Evolutionary conservation across 1,139 yeast genomes (phyloP).

Genomic region (Geotrichum fermentans): DNA sequence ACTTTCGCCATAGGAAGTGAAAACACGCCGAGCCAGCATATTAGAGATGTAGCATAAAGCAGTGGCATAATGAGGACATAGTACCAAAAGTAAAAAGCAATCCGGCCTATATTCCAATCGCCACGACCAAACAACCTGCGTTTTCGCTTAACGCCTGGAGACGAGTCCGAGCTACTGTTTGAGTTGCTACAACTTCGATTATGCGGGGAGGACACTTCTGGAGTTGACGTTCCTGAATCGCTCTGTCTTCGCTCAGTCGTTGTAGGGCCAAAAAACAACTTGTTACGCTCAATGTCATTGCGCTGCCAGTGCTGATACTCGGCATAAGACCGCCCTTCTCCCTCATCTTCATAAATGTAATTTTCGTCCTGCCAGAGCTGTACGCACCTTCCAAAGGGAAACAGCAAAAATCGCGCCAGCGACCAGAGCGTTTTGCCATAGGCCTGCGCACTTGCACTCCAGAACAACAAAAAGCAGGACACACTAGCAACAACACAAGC

Average conservation of each 20-base stretch:
- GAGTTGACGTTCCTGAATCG: background rate
- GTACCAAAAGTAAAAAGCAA: conserved; percentile 69
- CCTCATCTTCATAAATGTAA: conserved; percentile 79
- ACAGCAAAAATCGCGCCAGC: conserved; percentile 65
- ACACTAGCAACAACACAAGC: conserved; percentile 49
- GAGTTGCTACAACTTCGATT: conserved; percentile 3
- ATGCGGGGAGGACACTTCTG: background rate
- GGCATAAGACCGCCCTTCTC: conserved; percentile 78
- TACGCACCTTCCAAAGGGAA: conserved; percentile 89
- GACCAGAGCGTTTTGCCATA: conserved; percentile 61
- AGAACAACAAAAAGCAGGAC: conserved; percentile 42
- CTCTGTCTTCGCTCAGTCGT: background rate
- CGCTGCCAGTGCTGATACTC: conserved; percentile 90
- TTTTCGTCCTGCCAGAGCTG: conserved; percentile 72
- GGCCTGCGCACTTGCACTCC: conserved; percentile 42
- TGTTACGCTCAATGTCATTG: conserved; percentile 54
- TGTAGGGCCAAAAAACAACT: conserved; percentile 59
- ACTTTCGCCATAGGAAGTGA: conserved; percentile 92
- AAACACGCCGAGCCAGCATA: conserved; percentile 81
- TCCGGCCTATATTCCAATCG: conserved; percentile 80
- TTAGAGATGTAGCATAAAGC: conserved; percentile 48
- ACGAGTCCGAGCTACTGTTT: conserved; percentile 3
- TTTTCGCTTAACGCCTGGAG: conserved; percentile 9
- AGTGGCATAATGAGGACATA: conserved; percentile 69
- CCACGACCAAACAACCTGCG: conserved; percentile 84